These are phyloP conservation scores for Microcos paniculata DNA, from an alignment of 345 rosid genomes.

Conservation along the genomic window DNA sequence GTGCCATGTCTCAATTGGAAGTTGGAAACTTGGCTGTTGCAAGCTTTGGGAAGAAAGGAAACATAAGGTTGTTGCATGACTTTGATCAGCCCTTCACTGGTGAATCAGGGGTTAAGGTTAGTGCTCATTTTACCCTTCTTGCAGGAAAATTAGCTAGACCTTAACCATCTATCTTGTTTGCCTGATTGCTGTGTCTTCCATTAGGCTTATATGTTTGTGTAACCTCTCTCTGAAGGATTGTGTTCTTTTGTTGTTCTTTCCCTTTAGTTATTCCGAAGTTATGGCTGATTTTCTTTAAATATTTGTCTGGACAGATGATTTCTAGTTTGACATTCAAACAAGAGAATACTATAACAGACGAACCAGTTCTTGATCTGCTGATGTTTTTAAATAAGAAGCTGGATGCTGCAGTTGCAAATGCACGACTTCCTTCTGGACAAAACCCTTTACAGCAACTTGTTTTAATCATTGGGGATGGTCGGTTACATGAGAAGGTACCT, in stretches of 20 bases:
- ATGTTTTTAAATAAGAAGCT: constrained; percentile 66
- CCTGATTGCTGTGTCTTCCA: not conserved
- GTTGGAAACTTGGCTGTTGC: constrained; percentile 91
- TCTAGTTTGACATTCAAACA: constrained; percentile 83
- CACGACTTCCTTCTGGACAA: constrained; percentile 86
- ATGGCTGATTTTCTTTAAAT: not conserved
- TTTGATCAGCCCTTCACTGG: constrained; percentile 82
- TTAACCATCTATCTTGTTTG: not conserved
- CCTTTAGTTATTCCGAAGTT: not conserved
- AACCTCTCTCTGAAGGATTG: not conserved
- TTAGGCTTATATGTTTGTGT: not conserved
- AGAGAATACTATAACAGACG: constrained; percentile 78
- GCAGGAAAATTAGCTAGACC: not conserved
- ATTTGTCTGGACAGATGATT: constrained; percentile 57
- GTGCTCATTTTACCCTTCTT: constrained; percentile 18
- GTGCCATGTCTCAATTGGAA: constrained; percentile 91
- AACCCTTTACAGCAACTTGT: constrained; percentile 97
- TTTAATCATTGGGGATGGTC: constrained; percentile 84
- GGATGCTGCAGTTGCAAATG: constrained; percentile 59
- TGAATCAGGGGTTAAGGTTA: constrained; percentile 82
- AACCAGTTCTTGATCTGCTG: constrained; percentile 79
- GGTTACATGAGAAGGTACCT: constrained; percentile 81
- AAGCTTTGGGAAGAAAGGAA: constrained; percentile 88
- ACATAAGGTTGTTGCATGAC: constrained; percentile 76
- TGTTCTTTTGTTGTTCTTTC: not conserved